Percentiles rank a stretch among this genome's conserved stretches.
Conservation (phyloP, 441 rosid species). For the Macaranga tanarius region DNA sequence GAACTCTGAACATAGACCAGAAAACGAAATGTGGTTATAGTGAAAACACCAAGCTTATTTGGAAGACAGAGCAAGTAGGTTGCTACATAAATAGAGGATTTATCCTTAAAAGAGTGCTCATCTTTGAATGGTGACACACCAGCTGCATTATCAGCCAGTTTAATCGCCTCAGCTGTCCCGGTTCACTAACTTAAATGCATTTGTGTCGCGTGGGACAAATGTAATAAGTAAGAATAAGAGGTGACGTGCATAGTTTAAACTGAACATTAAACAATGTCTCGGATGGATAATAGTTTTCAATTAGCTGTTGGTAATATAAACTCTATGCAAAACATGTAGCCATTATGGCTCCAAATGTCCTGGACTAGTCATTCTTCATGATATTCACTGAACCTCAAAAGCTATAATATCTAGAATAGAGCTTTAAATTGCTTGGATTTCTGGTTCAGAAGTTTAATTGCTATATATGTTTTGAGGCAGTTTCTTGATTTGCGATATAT, state of each 20-base stretch:
- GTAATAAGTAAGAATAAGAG: constrained; percentile 9
- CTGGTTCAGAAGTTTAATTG: not conserved
- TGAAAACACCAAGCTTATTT: not conserved
- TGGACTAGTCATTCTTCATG: not conserved
- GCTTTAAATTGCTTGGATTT: constrained; percentile 6
- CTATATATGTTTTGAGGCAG: too few species aligned
- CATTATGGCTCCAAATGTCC: not conserved
- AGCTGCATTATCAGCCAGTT: constrained; percentile 12
- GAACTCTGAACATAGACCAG: not conserved
- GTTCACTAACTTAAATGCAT: constrained; percentile 30
- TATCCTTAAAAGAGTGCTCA: not conserved
- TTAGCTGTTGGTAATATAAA: not conserved
- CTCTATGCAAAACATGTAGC: not conserved
- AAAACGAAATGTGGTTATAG: constrained; percentile 16
- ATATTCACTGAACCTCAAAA: not conserved
- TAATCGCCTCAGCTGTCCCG: constrained; percentile 43
- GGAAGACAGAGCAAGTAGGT: constrained; percentile 5
- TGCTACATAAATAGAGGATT: constrained; percentile 25
- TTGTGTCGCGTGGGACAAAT: constrained; percentile 19
- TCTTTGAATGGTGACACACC: not conserved
- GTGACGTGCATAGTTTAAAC: not conserved
- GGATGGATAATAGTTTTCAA: not conserved
- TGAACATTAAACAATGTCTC: not conserved
- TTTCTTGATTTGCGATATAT: too few species aligned
- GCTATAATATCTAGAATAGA: not conserved